Percentiles rank a stretch among this genome's conserved stretches.
Conservation (phyloP, 768 basidiomycete species). For the Auriscalpium orientale region DNA sequence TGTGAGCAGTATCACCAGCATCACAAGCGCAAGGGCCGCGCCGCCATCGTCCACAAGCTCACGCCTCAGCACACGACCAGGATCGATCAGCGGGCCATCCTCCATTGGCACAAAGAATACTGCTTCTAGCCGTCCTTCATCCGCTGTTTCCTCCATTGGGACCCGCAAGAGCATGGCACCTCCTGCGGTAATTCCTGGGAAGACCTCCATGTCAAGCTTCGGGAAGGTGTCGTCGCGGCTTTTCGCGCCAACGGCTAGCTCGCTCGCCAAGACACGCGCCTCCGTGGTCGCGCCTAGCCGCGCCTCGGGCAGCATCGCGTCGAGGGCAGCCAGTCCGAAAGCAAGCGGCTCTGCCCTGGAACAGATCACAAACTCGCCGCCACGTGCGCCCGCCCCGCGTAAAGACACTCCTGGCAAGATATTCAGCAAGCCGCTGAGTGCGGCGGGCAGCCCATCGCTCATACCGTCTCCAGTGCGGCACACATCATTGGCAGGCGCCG, state of each 20-base stretch:
- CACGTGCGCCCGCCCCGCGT: conserved; percentile 17
- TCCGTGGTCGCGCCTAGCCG: conserved; percentile 5
- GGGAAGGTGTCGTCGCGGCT: conserved; percentile 12
- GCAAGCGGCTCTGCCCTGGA: conserved; percentile 19
- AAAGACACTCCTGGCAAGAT: conserved; percentile 27
- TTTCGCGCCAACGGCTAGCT: conserved; percentile 20
- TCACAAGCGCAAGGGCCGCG: conserved; percentile 3
- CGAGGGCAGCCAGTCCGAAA: conserved; percentile 8
- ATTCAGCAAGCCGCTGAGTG: conserved; percentile 45
- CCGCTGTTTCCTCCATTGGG: conserved; percentile 38
- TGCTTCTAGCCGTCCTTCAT: conserved; percentile 18
- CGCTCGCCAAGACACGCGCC: conserved; percentile 12
- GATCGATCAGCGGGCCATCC: conserved; percentile 12
- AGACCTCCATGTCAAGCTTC: conserved; percentile 12
- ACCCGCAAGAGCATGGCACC: conserved; percentile 24
- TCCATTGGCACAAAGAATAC: conserved; percentile 25
- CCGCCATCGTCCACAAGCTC: conserved; percentile 7
- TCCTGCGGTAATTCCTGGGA: conserved; percentile 6
- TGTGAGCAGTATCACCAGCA: not conserved
- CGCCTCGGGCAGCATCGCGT: conserved; percentile 6
- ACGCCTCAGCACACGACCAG: not conserved
- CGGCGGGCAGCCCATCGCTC: conserved; percentile 14
- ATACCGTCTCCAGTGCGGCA: conserved; percentile 13
- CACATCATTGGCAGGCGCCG: conserved; percentile 23
- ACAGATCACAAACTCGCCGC: conserved; percentile 27